A percentile compares a stretch with the other conserved stretches of the same genome.
These are phyloP conservation scores for Carex cristatella DNA, from an alignment of 176 grass and related monocot species.

Conservation along the genomic window DNA sequence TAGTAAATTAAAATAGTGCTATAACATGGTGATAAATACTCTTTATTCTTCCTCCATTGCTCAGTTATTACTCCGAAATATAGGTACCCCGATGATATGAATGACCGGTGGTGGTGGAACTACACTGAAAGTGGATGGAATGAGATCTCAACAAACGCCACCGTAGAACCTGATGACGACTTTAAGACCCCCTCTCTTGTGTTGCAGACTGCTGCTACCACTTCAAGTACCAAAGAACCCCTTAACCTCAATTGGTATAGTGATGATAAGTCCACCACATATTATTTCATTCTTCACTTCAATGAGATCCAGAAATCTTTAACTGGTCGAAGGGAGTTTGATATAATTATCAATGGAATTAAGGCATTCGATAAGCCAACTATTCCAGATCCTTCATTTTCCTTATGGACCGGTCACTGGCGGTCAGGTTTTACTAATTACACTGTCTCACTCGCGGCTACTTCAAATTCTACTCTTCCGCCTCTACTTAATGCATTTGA, in stretches of 20 bases:
- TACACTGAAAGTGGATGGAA: background rate
- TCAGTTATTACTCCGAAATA: background rate
- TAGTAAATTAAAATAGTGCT: no score
- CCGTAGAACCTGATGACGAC: background rate
- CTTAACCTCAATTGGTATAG: background rate
- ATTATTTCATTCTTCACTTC: background rate
- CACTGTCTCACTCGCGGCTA: background rate
- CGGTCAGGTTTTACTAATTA: background rate
- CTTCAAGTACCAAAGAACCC: background rate
- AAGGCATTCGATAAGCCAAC: background rate
- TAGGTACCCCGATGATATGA: background rate
- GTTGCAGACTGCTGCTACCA: background rate
- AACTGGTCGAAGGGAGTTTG: background rate
- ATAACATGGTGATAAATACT: no score
- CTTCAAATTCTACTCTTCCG: constrained; percentile 1
- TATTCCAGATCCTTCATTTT: background rate
- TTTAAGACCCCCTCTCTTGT: background rate
- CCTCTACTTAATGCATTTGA: constrained; percentile 32
- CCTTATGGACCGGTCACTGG: background rate
- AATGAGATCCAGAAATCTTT: background rate
- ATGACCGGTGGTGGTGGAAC: background rate
- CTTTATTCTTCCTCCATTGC: no score
- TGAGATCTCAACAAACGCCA: background rate
- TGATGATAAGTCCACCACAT: background rate
- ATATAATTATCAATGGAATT: background rate